phyloP scores from a whole-genome alignment of 495 filamentous ascomycete species.

The Talaromyces wortmannii region DNA sequence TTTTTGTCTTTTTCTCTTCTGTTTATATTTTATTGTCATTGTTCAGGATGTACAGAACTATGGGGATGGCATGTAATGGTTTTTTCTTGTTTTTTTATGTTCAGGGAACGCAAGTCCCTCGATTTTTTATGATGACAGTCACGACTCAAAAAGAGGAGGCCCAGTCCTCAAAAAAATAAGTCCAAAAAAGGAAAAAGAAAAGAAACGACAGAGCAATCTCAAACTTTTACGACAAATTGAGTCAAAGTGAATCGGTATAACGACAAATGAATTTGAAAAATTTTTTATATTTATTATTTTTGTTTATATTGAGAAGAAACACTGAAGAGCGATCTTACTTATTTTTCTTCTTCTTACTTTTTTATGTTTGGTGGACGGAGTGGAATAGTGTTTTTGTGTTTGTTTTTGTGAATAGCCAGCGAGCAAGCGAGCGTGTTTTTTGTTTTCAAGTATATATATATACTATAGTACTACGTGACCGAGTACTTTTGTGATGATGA shows the following conservation, averaged over 20 bases:
- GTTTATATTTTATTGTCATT: conserved; percentile 6
- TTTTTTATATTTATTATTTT: neutral
- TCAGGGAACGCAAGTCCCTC: neutral
- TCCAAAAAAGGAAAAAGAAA: neutral
- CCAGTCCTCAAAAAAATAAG: neutral
- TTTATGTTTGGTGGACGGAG: no score
- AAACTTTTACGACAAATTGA: neutral
- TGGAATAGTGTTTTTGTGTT: no score
- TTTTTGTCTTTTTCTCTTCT: conserved; percentile 10
- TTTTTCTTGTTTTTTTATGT: neutral
- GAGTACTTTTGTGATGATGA: neutral
- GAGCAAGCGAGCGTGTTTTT: neutral
- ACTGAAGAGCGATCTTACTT: neutral
- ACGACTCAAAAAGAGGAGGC: no score
- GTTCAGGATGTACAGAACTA: conserved; percentile 6
- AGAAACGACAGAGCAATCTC: neutral
- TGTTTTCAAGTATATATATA: neutral
- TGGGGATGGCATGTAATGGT: conserved; percentile 7
- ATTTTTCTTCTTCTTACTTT: neutral
- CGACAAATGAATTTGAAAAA: neutral
- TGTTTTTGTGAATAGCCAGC: neutral
- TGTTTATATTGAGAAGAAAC: neutral
- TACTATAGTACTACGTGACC: neutral
- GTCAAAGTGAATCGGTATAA: neutral
- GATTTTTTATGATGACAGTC: neutral